Percentiles rank a stretch among this genome's conserved stretches.
Evolutionary conservation across 2,329 filamentous ascomycete genomes (phyloP).

Genomic region (Teratosphaeria nubilosa): DNA sequence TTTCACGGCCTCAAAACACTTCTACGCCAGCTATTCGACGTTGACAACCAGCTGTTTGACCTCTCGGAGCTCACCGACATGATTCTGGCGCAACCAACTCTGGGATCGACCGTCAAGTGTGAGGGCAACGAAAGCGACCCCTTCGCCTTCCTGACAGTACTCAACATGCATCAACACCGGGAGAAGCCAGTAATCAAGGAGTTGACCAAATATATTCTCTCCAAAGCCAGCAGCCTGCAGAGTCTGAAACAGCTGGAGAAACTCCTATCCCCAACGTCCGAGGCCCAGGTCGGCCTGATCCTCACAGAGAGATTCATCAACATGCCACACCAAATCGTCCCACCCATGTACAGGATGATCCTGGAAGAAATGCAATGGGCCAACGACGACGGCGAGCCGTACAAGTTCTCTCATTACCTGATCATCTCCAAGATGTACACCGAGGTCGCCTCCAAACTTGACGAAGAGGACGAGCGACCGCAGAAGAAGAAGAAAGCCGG

Average conservation of each 20-base stretch:
- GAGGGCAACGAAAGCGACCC: conserved; percentile 88
- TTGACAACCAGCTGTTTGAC: conserved; percentile 76
- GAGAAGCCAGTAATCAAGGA: conserved; percentile 60
- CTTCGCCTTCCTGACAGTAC: conserved; percentile 80
- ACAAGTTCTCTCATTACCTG: conserved; percentile 86
- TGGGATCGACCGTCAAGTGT: conserved; percentile 95
- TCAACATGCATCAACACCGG: conserved; percentile 70
- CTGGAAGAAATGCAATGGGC: conserved; percentile 84
- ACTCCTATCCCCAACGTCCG: conserved; percentile 27
- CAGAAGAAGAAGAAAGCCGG: conserved; percentile 51
- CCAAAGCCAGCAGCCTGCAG: conserved; percentile 33
- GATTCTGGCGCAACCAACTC: conserved; percentile 72
- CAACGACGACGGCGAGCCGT: conserved; percentile 81
- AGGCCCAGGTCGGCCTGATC: conserved; percentile 63
- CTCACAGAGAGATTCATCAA: conserved; percentile 94
- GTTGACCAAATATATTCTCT: conserved; percentile 60
- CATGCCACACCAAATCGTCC: conserved; percentile 85
- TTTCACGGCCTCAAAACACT: conserved; percentile 92
- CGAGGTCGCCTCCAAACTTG: conserved; percentile 73
- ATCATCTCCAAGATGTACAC: conserved; percentile 86
- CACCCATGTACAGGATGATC: conserved; percentile 91
- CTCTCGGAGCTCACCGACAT: conserved; percentile 78
- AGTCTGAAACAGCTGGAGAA: conserved; percentile 26
- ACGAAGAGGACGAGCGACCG: conserved; percentile 52
- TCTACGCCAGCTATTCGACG: conserved; percentile 82